These are phyloP conservation scores for Amanita exitialis DNA, from an alignment of 768 basidiomycete genomes.

Conservation along the genomic window DNA sequence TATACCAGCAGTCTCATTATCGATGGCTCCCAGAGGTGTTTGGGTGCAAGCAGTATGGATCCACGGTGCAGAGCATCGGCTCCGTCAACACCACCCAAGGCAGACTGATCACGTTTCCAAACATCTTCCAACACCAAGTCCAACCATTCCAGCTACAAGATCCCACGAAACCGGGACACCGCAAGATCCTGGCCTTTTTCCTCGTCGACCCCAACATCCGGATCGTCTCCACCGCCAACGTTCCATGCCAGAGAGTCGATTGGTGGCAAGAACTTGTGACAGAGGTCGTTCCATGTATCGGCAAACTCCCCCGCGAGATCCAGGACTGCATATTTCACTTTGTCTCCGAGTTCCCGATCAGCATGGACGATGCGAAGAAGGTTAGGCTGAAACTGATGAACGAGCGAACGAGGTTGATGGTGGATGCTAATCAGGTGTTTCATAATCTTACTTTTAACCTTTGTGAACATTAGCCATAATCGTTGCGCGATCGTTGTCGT, in stretches of 20 bases:
- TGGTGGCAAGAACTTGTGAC: conserved; percentile 12
- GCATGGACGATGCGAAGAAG: conserved; percentile 12
- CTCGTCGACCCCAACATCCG: conserved; percentile 24
- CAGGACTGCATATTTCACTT: neutral
- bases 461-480: too few species aligned
- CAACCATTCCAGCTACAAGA: conserved; percentile 20
- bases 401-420: neutral
- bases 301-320: neutral
- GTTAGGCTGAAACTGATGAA: conserved; percentile 4
- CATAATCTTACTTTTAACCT: too few species aligned
- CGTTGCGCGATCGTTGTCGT: too few species aligned
- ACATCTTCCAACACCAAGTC: conserved; percentile 26
- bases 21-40: neutral
- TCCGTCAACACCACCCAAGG: conserved; percentile 15
- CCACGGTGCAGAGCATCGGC: conserved; percentile 17
- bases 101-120: conserved; percentile 24
- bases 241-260: conserved; percentile 22
- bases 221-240: conserved; percentile 19
- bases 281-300: neutral
- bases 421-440: too few species aligned
- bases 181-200: conserved; percentile 15
- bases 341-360: neutral
- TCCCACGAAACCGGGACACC: conserved; percentile 3
- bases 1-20: neutral
- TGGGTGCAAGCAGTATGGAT: neutral